A percentile compares a stretch with the other conserved stretches of the same genome.
Conservation (phyloP, 2,329 filamentous ascomycete genomes). For the Emergomyces africanus region DNA sequence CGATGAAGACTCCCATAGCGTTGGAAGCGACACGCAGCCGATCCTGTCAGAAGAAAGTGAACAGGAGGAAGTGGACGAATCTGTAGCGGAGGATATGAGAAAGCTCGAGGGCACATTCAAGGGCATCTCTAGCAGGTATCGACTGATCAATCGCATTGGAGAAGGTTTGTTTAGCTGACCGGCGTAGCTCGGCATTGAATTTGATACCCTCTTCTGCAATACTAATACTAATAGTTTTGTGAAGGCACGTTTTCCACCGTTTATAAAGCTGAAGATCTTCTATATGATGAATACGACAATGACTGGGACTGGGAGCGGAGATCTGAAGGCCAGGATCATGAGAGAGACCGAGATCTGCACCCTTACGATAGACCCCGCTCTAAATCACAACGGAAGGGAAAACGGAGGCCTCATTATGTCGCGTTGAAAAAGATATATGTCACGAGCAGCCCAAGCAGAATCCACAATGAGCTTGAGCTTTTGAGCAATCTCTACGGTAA, state of each 20-base stretch:
- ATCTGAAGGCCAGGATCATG: constrained; percentile 26
- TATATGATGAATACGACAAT: constrained; percentile 72
- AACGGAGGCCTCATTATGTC: constrained; percentile 59
- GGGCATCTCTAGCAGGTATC: constrained; percentile 71
- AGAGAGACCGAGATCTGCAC: constrained; percentile 12
- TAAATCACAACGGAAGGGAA: constrained; percentile 18
- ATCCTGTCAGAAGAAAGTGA: constrained; percentile 15
- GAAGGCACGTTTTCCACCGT: constrained; percentile 95
- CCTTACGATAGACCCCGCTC: constrained; percentile 10
- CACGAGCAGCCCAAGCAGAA: constrained; percentile 83
- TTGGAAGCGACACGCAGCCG: constrained; percentile 10
- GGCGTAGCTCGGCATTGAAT: background rate
- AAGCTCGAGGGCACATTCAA: constrained; percentile 71
- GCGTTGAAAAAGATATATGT: constrained; percentile 99
- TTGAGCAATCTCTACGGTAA: constrained; percentile 76
- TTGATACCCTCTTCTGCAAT: constrained; percentile 4
- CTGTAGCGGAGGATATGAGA: constrained; percentile 73
- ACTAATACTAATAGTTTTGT: constrained; percentile 6
- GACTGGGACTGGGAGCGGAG: constrained; percentile 64
- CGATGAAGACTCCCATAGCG: constrained; percentile 14
- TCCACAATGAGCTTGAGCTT: constrained; percentile 91
- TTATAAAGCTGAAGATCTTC: constrained; percentile 92
- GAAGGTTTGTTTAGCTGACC: constrained; percentile 52
- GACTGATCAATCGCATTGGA: constrained; percentile 90
- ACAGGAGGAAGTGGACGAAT: constrained; percentile 30